Base-by-base conservation (phyloP, 805 yeast species). In the Wickerhamiella spandovensis region DNA sequence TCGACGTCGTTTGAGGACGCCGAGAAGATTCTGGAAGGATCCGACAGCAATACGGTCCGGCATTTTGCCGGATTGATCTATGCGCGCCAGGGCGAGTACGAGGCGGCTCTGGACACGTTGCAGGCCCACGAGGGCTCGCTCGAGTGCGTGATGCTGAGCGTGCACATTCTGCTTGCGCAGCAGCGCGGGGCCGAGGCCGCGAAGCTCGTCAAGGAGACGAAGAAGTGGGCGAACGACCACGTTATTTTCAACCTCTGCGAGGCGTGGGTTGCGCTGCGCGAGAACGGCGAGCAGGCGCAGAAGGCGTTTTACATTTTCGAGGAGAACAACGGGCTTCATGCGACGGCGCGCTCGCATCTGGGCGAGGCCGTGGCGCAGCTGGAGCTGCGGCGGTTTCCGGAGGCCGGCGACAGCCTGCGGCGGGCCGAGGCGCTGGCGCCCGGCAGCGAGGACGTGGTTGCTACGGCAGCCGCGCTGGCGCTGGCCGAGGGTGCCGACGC, bases 341-440 rank as follows among this genome's bases (percentile, higher is more conserved):
- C 57, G 5, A 46, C 61, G 10, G 72, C 87, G 43, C 79, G 83
- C 52, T 74, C 77, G 32, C 73, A 83, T 57, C 60, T 77, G 35
- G 81, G 83, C 39, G 77, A 87, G 60, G 74, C 87, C 43, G 82
- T 80, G 10, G 72, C 88, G 53, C 87, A 89, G 54, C 67, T 89
- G 58, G 87, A 85, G 68, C 75, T 87, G 63, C 78, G 80, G 47
- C 84, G 89, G 61, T 70, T 78, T 50, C 90, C 89, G 2, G 97
- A 90, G 67, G 89, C 95, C 9, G 75, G 76, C 52, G 85, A 84
- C 54, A 70, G 67, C 12, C 49, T 71, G 25, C 46, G 55, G 41
- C 61, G 70, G 32, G 72, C 76, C n/a, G 67, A 70, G n/a, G 69
- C 67, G 53, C 62, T 68, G 44, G 70, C 63, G 17, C 57, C 67